Base-by-base conservation (phyloP, 2,329 filamentous ascomycete species). In the Xylaria sp. region DNA sequence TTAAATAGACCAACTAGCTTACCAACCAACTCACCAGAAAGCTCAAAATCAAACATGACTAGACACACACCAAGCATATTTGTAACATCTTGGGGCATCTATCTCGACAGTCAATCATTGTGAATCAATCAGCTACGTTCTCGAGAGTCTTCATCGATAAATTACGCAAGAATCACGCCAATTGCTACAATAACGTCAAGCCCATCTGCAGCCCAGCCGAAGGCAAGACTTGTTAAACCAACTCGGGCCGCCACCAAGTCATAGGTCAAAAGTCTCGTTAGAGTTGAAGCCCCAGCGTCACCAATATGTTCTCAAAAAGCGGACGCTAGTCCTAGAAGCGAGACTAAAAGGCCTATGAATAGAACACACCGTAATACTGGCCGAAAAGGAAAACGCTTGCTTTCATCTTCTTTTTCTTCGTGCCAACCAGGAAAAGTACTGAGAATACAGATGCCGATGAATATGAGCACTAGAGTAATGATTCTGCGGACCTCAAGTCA, bases 301-400 rank as follows among this genome's bases (percentile, higher is more conserved):
- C 58, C 59, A 30, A 66, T 62, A 28, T 66, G 64, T 46, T 62
- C 50, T 58, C 64, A 66, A 13, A 66, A 58, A 34, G 64, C 58
- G 23, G 50, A 62, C 12, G 41, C 64, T 2, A 66, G 30, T 20
- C 64, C 64, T 8, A 62, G 18, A 20, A 36, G 28, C 10, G 64
- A 15, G n/a, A 52, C 58, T 15, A 39, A n/a, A 13, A 20, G 9
- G 3, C 20, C 41, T 28, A 66, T 41, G 15, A 4, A 39, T 13
- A 39, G 13, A 30, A 13, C 34, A 36, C 34, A 36, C 34, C 13
- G 34, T 36, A 41, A 41, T 15, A 18, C 36, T 18, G 13, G 36
- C 36, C 36, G 13, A 41, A 13, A 41, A 41, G 36, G 36, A 41
- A 41, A 32, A 32, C 4, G 30, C 30, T 32, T 32, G 30, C 4